These are phyloP conservation scores for Lecanoromycetidae sp. DNA, from an alignment of 2,329 filamentous ascomycete species.

Conservation along the genomic window DNA sequence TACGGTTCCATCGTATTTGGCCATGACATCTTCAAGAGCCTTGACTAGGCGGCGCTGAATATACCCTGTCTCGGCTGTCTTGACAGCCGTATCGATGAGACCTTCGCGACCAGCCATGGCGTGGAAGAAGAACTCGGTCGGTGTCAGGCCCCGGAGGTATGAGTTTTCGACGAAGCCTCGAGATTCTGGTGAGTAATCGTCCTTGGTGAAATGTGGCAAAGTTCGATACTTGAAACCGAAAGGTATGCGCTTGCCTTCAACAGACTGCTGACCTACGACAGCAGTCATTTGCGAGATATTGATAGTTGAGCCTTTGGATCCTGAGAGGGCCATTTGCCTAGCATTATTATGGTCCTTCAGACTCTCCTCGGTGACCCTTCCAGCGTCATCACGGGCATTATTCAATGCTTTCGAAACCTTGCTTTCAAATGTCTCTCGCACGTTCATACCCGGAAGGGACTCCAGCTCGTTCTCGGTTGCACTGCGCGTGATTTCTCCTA, in stretches of 20 bases:
- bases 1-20: slow-evolving; percentile 94
- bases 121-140: slow-evolving; percentile 98
- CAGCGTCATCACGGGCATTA: slow-evolving; percentile 89
- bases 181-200: slow-evolving; percentile 94
- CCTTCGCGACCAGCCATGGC: slow-evolving; percentile 99
- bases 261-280: slow-evolving; percentile 92
- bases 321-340: slow-evolving; percentile 88
- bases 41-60: slow-evolving; percentile 98
- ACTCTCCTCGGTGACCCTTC: slow-evolving; percentile 81
- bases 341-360: slow-evolving; percentile 95
- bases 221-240: slow-evolving; percentile 99
- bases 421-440: slow-evolving; percentile 95
- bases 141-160: slow-evolving; percentile 88
- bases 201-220: slow-evolving; percentile 95
- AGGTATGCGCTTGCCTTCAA: slow-evolving; percentile 96
- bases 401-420: slow-evolving; percentile 92
- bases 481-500: slow-evolving; percentile 59
- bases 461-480: slow-evolving; percentile 84
- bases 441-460: slow-evolving; percentile 93
- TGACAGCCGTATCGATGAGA: slow-evolving; percentile 98
- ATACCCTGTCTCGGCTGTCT: slow-evolving; percentile 97
- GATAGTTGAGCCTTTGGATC: slow-evolving; percentile 97
- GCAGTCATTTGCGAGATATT: slow-evolving; percentile 99
- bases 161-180: slow-evolving; percentile 98
- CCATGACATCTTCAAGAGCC: slow-evolving; percentile 92